Base-by-base conservation (phyloP, 2,329 filamentous ascomycete genomes). In the Stemphylium lycopersici region DNA sequence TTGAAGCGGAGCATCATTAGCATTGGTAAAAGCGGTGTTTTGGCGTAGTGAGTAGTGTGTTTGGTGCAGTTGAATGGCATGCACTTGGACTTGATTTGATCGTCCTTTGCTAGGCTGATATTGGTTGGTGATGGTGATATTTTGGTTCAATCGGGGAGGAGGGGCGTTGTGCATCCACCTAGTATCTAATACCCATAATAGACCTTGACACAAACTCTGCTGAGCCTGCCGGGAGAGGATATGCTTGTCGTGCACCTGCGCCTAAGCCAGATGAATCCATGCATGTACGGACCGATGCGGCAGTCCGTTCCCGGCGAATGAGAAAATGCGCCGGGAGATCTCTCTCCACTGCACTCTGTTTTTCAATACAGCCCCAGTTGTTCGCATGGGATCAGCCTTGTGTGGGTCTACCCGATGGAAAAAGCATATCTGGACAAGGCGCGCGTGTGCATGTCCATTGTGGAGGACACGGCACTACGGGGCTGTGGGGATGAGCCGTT, bases 1-100 rank as follows among this genome's bases (percentile, higher is more conserved):
- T 68, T 58, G 55, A 33, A 50, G 52, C 49, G 58, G 52, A 62
- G 59, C 58, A 65, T 65, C 63, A 24, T 55, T 65, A 60, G 53
- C 57, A 58, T 57, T 54, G 44, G 18, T 32, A 45, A 54, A 52
- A 47, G 31, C 32, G 38, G 44, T 45, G 43, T 41, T 55, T 32
- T 45, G 51, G 48, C 48, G 51, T 51, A 59, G 43, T 40, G 32
- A 46, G 52, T 61, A 62, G 59, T 48, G 55, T 47, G 40, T 52
- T 48, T 48, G 43, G 44, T 61, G 57, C 58, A 61, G 58, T 62
- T 58, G 49, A 65, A 65, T 58, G 41, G 58, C 46, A 60, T 61
- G 46, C 47, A 55, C 40, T 45, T 32, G 12, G 16, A 26, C 11
- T n/a, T 24, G 26, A 18, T 11, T 18, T 13, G 18, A 8, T 29